Percentiles rank a stretch among this genome's conserved stretches.
Evolutionary conservation across 805 yeast genomes (phyloP).

Genomic region (Jamesozyma piceae): DNA sequence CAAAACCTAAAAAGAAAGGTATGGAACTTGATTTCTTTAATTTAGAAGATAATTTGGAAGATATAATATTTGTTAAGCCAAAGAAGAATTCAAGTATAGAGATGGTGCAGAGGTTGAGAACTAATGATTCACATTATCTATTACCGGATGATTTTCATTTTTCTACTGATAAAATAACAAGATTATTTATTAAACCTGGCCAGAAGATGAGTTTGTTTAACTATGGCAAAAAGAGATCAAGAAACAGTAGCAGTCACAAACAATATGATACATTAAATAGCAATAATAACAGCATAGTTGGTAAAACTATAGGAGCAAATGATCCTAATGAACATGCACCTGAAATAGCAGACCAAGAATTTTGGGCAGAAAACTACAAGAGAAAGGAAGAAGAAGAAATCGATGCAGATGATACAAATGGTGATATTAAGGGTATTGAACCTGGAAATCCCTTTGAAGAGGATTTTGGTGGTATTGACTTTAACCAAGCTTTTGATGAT

Average conservation of each 20-base stretch:
- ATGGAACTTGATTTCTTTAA: slow-evolving; percentile 37
- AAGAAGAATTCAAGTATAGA: slow-evolving; percentile 25
- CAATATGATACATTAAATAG: neutral
- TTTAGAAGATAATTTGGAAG: slow-evolving; percentile 33
- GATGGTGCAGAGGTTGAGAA: slow-evolving; percentile 36
- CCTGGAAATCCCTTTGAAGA: slow-evolving; percentile 33
- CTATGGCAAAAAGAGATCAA: slow-evolving; percentile 6
- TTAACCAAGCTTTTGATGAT: slow-evolving; percentile 30
- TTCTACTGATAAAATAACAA: slow-evolving; percentile 56
- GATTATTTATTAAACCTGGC: slow-evolving; percentile 59
- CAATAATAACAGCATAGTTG: neutral
- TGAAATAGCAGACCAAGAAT: slow-evolving; percentile 52
- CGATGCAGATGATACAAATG: slow-evolving; percentile 19
- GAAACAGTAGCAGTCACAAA: slow-evolving; percentile 3
- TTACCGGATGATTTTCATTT: slow-evolving; percentile 70
- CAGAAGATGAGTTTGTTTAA: slow-evolving; percentile 33
- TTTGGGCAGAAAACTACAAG: slow-evolving; percentile 61
- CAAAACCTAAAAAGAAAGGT: slow-evolving; percentile 31
- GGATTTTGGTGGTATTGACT: slow-evolving; percentile 28
- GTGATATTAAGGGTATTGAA: slow-evolving; percentile 14
- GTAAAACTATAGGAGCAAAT: neutral
- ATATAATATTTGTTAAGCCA: slow-evolving; percentile 34
- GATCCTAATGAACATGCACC: slow-evolving; percentile 12
- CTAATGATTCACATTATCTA: slow-evolving; percentile 37
- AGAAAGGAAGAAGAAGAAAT: slow-evolving; percentile 28